A percentile compares a stretch with the other conserved stretches of the same genome.
Conservation (phyloP, 345 rosid species). For the Citrus medica region DNA sequence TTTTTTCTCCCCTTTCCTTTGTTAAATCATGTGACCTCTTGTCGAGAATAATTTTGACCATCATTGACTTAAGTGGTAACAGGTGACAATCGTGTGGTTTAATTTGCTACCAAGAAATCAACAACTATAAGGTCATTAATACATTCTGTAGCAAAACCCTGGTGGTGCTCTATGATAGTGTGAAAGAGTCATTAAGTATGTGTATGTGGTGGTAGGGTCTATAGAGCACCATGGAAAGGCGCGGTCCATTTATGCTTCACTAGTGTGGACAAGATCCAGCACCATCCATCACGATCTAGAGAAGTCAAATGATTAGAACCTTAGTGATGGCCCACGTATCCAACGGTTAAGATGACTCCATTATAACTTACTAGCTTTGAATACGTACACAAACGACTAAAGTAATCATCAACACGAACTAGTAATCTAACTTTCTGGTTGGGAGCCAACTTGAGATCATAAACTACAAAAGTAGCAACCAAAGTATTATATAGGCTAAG, state of each 20-base stretch:
- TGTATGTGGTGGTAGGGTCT: constrained; percentile 29
- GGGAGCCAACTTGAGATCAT: constrained; percentile 10
- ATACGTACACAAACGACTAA: neutral
- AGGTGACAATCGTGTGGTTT: too few species aligned
- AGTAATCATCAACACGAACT: neutral
- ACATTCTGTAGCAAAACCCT: neutral
- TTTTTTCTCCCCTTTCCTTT: too few species aligned
- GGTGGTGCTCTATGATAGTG: too few species aligned
- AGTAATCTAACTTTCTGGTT: constrained; percentile 9
- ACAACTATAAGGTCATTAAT: too few species aligned
- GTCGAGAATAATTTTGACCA: too few species aligned
- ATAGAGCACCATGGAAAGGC: constrained; percentile 29
- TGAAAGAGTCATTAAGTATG: neutral
- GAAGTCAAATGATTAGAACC: constrained; percentile 13
- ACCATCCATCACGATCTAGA: constrained; percentile 40
- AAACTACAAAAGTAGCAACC: neutral
- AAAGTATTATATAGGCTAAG: too few species aligned
- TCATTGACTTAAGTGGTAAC: too few species aligned
- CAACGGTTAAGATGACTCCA: constrained; percentile 22
- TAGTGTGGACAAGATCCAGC: constrained; percentile 63
- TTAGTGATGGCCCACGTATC: constrained; percentile 19
- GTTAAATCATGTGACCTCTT: too few species aligned
- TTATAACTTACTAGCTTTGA: neutral
- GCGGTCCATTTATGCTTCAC: constrained; percentile 52
- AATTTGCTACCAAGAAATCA: too few species aligned